Evolutionary conservation across 1,284 basidiomycete species (phyloP), one percentile per base, ranked within the genome.

Genomic region (Tausonia pullulans): DNA sequence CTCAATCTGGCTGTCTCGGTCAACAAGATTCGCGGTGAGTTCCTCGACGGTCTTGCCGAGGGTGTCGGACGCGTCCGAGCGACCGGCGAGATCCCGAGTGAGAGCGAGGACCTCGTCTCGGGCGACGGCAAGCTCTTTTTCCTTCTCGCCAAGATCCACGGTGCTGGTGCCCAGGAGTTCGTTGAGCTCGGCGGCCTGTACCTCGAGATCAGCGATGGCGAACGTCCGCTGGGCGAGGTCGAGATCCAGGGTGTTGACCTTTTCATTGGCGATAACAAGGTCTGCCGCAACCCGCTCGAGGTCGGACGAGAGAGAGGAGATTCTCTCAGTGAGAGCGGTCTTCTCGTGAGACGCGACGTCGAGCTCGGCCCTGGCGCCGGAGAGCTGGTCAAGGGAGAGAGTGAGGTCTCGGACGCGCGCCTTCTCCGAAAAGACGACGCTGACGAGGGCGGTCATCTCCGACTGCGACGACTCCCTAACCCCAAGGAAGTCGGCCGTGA

Each of bases 371-470:
- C 39, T 13, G 5, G 53, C 53, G 53, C 1, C 27, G 27, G 27
- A 27, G 27, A 27, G 27, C 27, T 27, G 27, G 27, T 27, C 27
- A 27, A 55, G 53, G 5, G 53, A 55, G 8, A 40, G 53, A 39
- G 53, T 45, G 57, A 58, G 57, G 10, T 39, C 46, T 10, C 8
- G 11, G 39, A 52, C 27, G 39, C 44, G 48, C 9, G 60, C 48
- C 40, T 53, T 61, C 14, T 54, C 50, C 8, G 27, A 48, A 44
- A 59, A 64, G 58, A 64, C 13, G 45, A 60, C 45, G 27, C 13
- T 27, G 52, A 60, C 51, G n/a, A 60, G 57, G 10, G 56, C 45
- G 51, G 62, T 58, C 27, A 64, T 27, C 50, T 64, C 39, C 45
- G 39, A 11, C 14, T 64, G 27, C 27, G 27, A 27, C 27, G 27